Evolutionary conservation across 495 filamentous ascomycete species (phyloP).

Genomic region (Viridothelium virens): DNA sequence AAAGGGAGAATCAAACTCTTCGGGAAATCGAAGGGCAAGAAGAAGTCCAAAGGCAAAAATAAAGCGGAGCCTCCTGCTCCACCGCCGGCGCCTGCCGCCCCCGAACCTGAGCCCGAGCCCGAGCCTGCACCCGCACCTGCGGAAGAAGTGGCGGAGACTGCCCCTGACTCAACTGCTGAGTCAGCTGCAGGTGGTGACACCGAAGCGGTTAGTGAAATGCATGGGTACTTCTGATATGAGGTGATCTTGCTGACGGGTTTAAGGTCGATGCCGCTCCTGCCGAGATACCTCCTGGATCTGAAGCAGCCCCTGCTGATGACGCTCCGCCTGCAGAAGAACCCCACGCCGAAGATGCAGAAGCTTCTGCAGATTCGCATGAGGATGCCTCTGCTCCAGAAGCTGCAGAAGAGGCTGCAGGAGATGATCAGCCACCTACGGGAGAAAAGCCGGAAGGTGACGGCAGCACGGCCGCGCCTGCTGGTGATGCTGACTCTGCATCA

Average conservation of each 20-base stretch:
- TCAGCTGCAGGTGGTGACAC: background rate
- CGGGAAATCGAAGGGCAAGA: background rate
- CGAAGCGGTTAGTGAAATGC: background rate
- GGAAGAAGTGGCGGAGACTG: background rate
- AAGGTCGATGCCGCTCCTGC: background rate
- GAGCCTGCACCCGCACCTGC: background rate
- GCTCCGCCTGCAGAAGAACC: background rate
- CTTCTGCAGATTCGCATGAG: background rate
- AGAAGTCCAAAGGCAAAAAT: no score
- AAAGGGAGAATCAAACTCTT: background rate
- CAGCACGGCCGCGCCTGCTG: background rate
- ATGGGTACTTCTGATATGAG: background rate
- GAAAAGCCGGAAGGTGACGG: background rate
- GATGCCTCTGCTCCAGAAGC: background rate
- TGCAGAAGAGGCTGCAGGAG: background rate
- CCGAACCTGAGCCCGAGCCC: background rate
- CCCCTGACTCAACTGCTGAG: background rate
- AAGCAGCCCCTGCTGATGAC: background rate
- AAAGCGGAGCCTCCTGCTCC: background rate
- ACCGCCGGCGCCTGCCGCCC: background rate
- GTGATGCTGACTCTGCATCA: background rate
- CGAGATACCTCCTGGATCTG: background rate
- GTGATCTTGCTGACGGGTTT: background rate
- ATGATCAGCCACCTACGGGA: background rate
- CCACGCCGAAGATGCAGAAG: background rate